These are phyloP conservation scores for Penicillium capsulatum DNA, from an alignment of 2,329 filamentous ascomycete species.

Conservation along the genomic window DNA sequence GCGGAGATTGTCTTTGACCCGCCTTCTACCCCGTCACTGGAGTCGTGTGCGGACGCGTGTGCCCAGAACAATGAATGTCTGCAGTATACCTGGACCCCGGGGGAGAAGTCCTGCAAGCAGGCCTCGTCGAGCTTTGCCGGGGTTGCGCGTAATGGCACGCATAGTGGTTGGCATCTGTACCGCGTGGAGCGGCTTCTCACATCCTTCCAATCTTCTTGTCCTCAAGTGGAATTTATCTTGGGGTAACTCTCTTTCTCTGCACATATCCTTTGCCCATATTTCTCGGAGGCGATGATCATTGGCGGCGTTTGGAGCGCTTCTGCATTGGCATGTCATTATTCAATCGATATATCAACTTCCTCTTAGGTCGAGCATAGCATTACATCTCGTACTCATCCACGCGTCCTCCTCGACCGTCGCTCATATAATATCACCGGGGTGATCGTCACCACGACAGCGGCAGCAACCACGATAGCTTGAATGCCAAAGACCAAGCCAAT, in stretches of 20 bases:
- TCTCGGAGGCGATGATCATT: slow-evolving; percentile 8
- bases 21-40: slow-evolving; percentile 10
- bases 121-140: slow-evolving; percentile 20
- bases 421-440: too few relatives aligned
- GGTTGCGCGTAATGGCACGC: slow-evolving; percentile 12
- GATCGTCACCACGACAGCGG: slow-evolving; percentile 22
- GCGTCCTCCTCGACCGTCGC: too few relatives aligned
- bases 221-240: slow-evolving; percentile 22
- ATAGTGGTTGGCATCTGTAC: slow-evolving; percentile 26
- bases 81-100: slow-evolving; percentile 24
- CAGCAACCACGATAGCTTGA: slow-evolving; percentile 30
- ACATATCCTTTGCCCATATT: neutral
- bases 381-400: too few relatives aligned
- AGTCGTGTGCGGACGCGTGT: slow-evolving; percentile 24
- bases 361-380: too few relatives aligned
- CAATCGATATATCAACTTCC: too few relatives aligned
- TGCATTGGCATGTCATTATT: slow-evolving; percentile 9
- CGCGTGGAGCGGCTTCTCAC: slow-evolving; percentile 22
- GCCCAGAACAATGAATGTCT: slow-evolving; percentile 22
- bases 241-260: slow-evolving; percentile 9
- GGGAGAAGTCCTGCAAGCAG: slow-evolving; percentile 16
- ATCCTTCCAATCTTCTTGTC: slow-evolving; percentile 22
- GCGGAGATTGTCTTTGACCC: slow-evolving; percentile 17
- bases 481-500: slow-evolving; percentile 33
- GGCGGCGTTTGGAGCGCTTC: slow-evolving; percentile 15